phyloP scores from a whole-genome alignment of 1,284 basidiomycete genomes.

The Moesziomyces sp. region DNA sequence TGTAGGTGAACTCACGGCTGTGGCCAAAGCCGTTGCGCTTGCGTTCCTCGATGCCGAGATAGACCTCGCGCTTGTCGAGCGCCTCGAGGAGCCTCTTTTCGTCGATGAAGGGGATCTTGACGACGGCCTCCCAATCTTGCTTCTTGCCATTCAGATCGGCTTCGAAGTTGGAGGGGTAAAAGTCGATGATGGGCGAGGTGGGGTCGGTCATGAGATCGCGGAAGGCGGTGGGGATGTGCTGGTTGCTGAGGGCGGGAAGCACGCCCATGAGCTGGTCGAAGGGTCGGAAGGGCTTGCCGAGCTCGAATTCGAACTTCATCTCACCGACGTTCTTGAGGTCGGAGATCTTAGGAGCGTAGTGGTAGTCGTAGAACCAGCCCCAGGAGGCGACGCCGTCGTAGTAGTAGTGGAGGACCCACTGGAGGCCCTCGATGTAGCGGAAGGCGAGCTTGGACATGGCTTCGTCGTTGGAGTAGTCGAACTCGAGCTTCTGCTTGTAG shows the following conservation, averaged over 20 bases:
- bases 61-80: slow-evolving; percentile 76
- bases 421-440: slow-evolving; percentile 90
- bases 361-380: slow-evolving; percentile 99
- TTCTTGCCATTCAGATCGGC: slow-evolving; percentile 98
- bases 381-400: slow-evolving; percentile 96
- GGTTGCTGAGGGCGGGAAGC: slow-evolving; percentile 86
- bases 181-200: slow-evolving; percentile 89
- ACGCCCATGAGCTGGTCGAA: slow-evolving; percentile 99
- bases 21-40: slow-evolving; percentile 82
- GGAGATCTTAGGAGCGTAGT: slow-evolving; percentile 80
- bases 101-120: slow-evolving; percentile 99
- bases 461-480: slow-evolving; percentile 72
- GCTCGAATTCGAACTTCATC: slow-evolving; percentile 84
- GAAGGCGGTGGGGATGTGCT: slow-evolving; percentile 86
- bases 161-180: slow-evolving; percentile 91
- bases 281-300: slow-evolving; percentile 90
- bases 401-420: slow-evolving; percentile 99
- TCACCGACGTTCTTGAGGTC: slow-evolving; percentile 82
- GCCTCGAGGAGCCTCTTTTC: slow-evolving; percentile 81
- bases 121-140: slow-evolving; percentile 97
- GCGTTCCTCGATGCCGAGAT: slow-evolving; percentile 81
- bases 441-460: slow-evolving; percentile 61
- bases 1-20: slow-evolving; percentile 82
- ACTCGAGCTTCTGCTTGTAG: slow-evolving; percentile 73
- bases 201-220: slow-evolving; percentile 89